phyloP scores from a whole-genome alignment of 192 early-diverging fungal genomes.

The Mortierella alpina region DNA sequence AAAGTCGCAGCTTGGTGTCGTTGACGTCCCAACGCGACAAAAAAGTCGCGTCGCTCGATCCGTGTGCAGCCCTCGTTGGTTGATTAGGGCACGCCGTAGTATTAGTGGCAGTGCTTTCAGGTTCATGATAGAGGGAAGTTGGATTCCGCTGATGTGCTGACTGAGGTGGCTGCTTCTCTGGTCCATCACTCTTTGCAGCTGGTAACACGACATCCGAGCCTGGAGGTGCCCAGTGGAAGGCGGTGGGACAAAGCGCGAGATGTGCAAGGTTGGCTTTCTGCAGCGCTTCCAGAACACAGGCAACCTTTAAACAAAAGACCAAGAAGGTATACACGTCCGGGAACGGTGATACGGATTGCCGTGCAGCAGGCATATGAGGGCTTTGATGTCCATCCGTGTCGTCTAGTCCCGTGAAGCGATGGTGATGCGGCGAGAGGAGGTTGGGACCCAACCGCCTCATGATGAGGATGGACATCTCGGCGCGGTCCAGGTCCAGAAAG shows the following conservation, averaged over 20 bases:
- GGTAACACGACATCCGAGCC: not conserved
- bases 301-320: slow-evolving; percentile 44
- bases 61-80: no score
- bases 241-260: slow-evolving; percentile 37
- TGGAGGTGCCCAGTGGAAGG: slow-evolving; percentile 35
- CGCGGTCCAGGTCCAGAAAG: slow-evolving; percentile 37
- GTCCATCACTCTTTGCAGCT: not conserved
- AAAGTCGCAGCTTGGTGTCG: slow-evolving; percentile 32
- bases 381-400: slow-evolving; percentile 32
- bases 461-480: slow-evolving; percentile 31
- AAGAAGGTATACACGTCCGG: slow-evolving; percentile 29
- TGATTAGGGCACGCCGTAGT: no score
- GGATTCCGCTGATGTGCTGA: slow-evolving; percentile 3
- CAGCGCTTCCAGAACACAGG: slow-evolving; percentile 32
- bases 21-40: slow-evolving; percentile 21
- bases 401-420: slow-evolving; percentile 24
- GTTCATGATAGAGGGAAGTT: slow-evolving; percentile 22
- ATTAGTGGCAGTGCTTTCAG: not conserved
- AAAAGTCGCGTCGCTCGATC: not conserved
- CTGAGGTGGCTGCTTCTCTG: not conserved
- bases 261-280: slow-evolving; percentile 42
- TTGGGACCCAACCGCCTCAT: slow-evolving; percentile 40
- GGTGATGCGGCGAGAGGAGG: slow-evolving; percentile 23
- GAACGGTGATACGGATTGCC: slow-evolving; percentile 17
- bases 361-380: not conserved